Base-by-base conservation (phyloP, 805 yeast genomes). In the Ogataea naganishii region DNA sequence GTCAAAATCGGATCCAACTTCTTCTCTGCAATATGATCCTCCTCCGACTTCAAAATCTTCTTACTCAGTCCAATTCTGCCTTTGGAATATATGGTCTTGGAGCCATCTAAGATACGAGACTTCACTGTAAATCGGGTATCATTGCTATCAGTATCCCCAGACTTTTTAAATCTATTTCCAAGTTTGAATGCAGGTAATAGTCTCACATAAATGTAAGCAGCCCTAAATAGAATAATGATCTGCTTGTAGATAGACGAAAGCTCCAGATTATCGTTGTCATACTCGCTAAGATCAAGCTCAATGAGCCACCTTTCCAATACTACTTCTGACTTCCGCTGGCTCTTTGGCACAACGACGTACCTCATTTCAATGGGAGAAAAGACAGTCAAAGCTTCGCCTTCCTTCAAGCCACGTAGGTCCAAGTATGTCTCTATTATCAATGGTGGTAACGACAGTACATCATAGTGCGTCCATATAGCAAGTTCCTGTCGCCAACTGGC, bases 291-390 rank as follows among this genome's bases (percentile, higher is more conserved):
- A 44, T 80, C 88, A 36, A 88, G 70, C 51, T 88, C 95, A 20
- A 92, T 58, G 15, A 85, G 63, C 98, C 98, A 92, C 35, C 98
- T 67, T 48, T 92, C 98, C 34, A 92, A 58, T 2, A 92, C 96
- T n/a, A 92, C 72, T 53, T 89, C 97, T 12, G 73, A 65, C 44
- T 80, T 80, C 44, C 70, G 73, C 3, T 69, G 62, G 10, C 79
- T 80, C 35, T 66, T 72, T 7, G 79, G 62, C 9, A 76, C 76
- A 7, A 69, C 59, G 15, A 42, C 48, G 18, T 46, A 44, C 5
- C 51, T 27, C 27, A 43, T 27, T 12, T 53, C 38, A 6, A 47
- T 35, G 25, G 46, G 48, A 4, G 6, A 5, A 8, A 18, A 18
- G 14, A 13, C 24, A 17, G 23, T 3, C 4, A 22, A 5, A 7